A percentile compares a stretch with the other conserved stretches of the same genome.
These are phyloP conservation scores for Myxozyma kluyveri DNA, from an alignment of 805 yeast species.

Conservation along the genomic window DNA sequence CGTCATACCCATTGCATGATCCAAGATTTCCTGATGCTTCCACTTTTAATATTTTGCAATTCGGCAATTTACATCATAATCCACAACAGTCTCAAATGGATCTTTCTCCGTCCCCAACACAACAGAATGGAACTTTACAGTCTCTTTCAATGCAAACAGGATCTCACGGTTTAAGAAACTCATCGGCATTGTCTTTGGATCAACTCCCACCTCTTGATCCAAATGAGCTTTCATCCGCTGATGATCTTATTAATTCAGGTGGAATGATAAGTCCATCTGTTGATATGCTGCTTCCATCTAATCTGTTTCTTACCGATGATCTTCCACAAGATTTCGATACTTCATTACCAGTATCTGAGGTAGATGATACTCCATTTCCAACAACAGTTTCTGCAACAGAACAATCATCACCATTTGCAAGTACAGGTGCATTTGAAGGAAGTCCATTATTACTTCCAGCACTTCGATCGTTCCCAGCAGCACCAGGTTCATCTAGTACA, in stretches of 20 bases:
- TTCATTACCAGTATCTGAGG: neutral
- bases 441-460: neutral
- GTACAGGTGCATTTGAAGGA: neutral
- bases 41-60: constrained; percentile 27
- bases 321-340: constrained; percentile 1
- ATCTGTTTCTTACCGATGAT: constrained; percentile 34
- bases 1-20: constrained; percentile 30
- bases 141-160: constrained; percentile 1
- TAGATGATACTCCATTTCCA: neutral
- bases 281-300: constrained; percentile 41
- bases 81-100: neutral
- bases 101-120: constrained; percentile 2
- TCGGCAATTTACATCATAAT: neutral
- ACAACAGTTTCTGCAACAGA: constrained; percentile 5
- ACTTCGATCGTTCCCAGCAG: neutral
- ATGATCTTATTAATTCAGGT: constrained; percentile 28
- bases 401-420: neutral
- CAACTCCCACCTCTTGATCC: constrained; percentile 4
- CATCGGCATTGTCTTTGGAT: constrained; percentile 11
- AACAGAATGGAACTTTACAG: neutral
- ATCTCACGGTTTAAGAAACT: neutral
- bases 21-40: constrained; percentile 31
- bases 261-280: constrained; percentile 40
- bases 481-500: neutral
- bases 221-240: constrained; percentile 2